Evolutionary conservation across 176 grass and related monocot genomes (phyloP).

Genomic region (Avena sativa): DNA sequence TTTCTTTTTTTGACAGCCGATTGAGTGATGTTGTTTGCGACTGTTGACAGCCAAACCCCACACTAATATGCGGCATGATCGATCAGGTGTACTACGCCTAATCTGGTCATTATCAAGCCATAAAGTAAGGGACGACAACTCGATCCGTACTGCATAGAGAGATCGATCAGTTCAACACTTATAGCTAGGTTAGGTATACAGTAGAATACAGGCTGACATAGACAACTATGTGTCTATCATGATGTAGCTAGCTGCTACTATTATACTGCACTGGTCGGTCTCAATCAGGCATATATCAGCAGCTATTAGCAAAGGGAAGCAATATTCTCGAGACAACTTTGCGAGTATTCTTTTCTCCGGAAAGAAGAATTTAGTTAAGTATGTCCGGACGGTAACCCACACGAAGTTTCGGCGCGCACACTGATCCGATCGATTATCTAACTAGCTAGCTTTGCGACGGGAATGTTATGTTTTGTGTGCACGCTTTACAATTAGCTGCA

Average conservation of each 20-base stretch:
- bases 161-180: neutral
- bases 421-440: neutral
- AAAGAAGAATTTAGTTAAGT: neutral
- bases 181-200: slow-evolving; percentile 13
- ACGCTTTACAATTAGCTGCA: neutral
- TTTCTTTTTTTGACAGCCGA: too few species aligned
- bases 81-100: neutral
- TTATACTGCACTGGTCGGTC: neutral
- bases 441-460: neutral
- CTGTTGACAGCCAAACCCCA: neutral
- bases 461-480: neutral
- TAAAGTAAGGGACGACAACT: neutral
- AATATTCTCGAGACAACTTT: neutral
- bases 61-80: neutral
- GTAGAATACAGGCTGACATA: slow-evolving; percentile 15
- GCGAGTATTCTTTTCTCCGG: too few species aligned
- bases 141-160: neutral
- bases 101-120: neutral
- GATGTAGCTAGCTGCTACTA: neutral
- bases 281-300: slow-evolving; percentile 17
- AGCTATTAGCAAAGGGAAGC: neutral
- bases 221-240: neutral
- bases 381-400: neutral
- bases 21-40: neutral
- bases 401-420: neutral